Percentiles rank a stretch among this genome's conserved stretches.
Evolutionary conservation across 306 rosid species (phyloP).

Genomic region (Luffa acutangula): DNA sequence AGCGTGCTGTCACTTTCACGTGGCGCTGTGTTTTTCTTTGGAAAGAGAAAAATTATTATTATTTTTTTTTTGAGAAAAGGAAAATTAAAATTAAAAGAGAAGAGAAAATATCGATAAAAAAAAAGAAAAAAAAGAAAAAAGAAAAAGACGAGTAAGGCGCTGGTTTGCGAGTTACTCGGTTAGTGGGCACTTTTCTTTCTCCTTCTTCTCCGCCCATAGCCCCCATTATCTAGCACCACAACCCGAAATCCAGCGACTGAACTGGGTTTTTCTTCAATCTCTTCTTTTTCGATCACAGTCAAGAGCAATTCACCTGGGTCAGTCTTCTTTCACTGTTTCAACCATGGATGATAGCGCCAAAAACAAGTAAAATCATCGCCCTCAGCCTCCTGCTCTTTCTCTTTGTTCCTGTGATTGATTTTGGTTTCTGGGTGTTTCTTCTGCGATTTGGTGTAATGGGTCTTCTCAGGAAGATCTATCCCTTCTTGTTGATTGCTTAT

Average conservation of each 20-base stretch:
- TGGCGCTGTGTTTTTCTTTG: background rate
- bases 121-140: background rate
- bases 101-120: background rate
- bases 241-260: background rate
- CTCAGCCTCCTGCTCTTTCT: background rate
- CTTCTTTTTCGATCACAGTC: slow-evolving; percentile 22
- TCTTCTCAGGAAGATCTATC: background rate
- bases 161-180: slow-evolving; percentile 10
- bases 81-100: background rate
- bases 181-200: slow-evolving; percentile 25
- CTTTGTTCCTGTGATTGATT: background rate
- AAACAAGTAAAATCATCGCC: slow-evolving; percentile 34
- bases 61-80: no score
- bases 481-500: background rate
- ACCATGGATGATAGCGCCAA: slow-evolving; percentile 45
- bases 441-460: background rate
- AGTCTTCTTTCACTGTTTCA: background rate
- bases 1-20: slow-evolving; percentile 7
- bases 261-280: slow-evolving; percentile 25
- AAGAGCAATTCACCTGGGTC: background rate
- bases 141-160: slow-evolving; percentile 9
- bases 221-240: slow-evolving; percentile 4
- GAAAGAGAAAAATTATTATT: background rate
- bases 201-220: slow-evolving; percentile 17
- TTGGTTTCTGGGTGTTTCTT: slow-evolving; percentile 13